Base-by-base conservation (phyloP, 257 asterid genomes). In the Fraxinus quadrangulata region DNA sequence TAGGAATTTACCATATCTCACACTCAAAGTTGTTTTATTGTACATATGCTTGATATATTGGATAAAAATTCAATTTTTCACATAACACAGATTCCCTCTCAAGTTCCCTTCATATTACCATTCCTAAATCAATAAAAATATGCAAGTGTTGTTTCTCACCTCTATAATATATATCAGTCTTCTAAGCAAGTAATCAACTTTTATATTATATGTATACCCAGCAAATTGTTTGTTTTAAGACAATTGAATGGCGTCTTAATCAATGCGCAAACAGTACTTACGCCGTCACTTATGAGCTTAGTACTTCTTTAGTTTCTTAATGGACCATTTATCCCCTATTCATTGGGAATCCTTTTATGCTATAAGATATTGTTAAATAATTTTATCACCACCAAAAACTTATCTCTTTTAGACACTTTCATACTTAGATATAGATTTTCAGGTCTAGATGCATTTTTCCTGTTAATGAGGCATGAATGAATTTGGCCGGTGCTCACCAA, bases 401-500 rank as follows among this genome's bases (percentile, higher is more conserved):
- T 61, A 0, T 19, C 68, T 61, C 31, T 9, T 61, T 61, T 61
- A 23, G 68, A 61, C 31, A 61, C 68, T 23, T 23, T 5, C 68
- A 5, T 8, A 6, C 65, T n/a, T 21, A 11, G 14, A 23, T 61
- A 61, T 28, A 61, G 68, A 61, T 61, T 0, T 2, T 61, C 31
- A 2, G 68, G 68, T 61, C 19, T 23, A 23, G 3, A 23, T 61
- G 68, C 68, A 21, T 61, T 61, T 61, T 61, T 24, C 33, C 68
- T 8, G 68, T 61, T n/a, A 56, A 56, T 19, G 7, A 17, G 9
- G 9, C 26, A n/a, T 6, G 9, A 56, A n/a, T n/a, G 66, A n/a
- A 56, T 5, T 59, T 23, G 56, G 69, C 39, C 51, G 36, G n/a
- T 72, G 67, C 74, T 67, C 67, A 70, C 70, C 42, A 69, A 70